Evolutionary conservation across 306 rosid species (phyloP), one percentile per base, ranked within the genome.

Genomic region (Quillaja saponaria): DNA sequence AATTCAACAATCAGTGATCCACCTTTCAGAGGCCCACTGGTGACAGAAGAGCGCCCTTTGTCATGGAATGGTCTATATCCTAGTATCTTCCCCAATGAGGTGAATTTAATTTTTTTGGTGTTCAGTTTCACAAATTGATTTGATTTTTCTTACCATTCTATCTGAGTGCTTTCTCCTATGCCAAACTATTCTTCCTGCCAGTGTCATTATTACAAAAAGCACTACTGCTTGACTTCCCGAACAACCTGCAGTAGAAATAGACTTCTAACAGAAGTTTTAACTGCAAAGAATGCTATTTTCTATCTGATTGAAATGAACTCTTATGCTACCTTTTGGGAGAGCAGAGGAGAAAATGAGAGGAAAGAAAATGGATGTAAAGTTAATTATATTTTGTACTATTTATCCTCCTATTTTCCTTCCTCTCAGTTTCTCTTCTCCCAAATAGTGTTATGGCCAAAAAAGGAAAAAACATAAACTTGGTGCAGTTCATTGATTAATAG

Each of bases 51-150:
- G 52, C 81, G 73, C 58, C 79, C 87, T 50, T 72, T 77, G 35
- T 18, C 61, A 14, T 81, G 86, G 90, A 92, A 84, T 49, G 82
- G 87, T 67, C 66, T 84, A 40, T 70, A 74, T 58, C 75, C 95
- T 56, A 71, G 74, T 66, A 81, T 83, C 86, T 72, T 85, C 71
- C 82, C 95, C 47, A 74, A 19, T 63, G 84, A 76, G 97, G 99
- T 94, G 61, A 69, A 46, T 76, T 64, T 57, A 63, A 55, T 31
- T 69, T 47, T n/a, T 54, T 55, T 64, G 49, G 44, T 44, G 40
- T 34, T 13, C 37, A 50, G 37, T 15, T 63, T 38, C 49, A 25
- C 55, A 54, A 61, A 28, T 19, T 10, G 12, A 52, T 49, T 20
- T 21, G n/a, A 46, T 49, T 45, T 10, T 50, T 10, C 55, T 50